Conservation (phyloP, 345 rosid genomes). For the Raphanus sativus region DNA sequence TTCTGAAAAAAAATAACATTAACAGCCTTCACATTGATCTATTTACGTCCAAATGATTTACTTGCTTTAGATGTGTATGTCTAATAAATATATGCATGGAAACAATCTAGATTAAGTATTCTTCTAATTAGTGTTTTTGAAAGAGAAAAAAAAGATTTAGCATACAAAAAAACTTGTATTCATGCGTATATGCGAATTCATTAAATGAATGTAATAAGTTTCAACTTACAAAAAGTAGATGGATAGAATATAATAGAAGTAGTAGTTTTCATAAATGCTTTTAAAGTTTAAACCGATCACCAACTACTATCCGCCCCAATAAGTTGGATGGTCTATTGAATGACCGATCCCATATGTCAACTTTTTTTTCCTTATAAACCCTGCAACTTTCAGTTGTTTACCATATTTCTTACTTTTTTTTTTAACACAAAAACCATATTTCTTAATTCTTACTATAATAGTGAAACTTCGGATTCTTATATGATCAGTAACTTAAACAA, state of each 20-base stretch:
- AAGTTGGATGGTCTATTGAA: conserved; percentile 35
- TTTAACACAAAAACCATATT: no score
- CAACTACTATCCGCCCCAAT: conserved; percentile 34
- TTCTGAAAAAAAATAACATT: neutral
- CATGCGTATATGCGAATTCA: neutral
- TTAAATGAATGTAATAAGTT: neutral
- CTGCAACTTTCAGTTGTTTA: neutral
- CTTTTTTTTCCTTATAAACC: neutral
- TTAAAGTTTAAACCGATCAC: conserved; percentile 2
- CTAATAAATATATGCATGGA: neutral
- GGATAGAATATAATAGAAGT: neutral
- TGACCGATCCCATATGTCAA: conserved; percentile 10
- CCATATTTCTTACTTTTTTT: neutral
- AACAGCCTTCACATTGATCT: neutral
- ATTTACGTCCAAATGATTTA: neutral
- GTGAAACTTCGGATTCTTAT: no score
- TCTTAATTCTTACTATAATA: neutral
- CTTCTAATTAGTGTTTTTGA: neutral
- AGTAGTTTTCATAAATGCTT: conserved; percentile 32
- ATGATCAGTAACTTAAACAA: no score
- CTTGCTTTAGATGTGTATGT: neutral
- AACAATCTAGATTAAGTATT: neutral
- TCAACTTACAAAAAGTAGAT: neutral
- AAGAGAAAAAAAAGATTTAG: neutral
- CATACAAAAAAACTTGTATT: neutral